Conservation (phyloP, 306 rosid species). For the Alnus glutinosa region DNA sequence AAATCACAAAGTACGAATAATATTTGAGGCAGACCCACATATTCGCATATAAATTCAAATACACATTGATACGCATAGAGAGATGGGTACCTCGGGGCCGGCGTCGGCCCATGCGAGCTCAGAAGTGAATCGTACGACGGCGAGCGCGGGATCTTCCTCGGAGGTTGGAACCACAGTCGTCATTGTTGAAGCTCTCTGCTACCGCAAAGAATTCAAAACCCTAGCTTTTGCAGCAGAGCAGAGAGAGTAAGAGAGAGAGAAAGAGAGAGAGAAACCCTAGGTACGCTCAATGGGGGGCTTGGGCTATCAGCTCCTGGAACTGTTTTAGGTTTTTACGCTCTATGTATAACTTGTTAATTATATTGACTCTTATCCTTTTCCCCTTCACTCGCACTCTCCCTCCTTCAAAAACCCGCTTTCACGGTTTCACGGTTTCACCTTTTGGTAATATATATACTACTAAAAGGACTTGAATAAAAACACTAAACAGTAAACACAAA, state of each 20-base stretch:
- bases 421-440: not conserved
- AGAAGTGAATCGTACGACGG: slow-evolving; percentile 75
- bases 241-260: slow-evolving; percentile 4
- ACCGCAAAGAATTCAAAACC: slow-evolving; percentile 35
- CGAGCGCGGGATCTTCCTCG: slow-evolving; percentile 82
- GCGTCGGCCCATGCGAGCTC: slow-evolving; percentile 98
- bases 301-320: not conserved
- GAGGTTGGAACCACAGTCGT: slow-evolving; percentile 87
- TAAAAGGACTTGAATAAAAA: too few species aligned
- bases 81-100: slow-evolving; percentile 66
- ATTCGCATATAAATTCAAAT: not conserved
- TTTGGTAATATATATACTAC: too few species aligned
- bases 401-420: too few species aligned
- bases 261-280: slow-evolving; percentile 42
- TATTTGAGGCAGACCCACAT: too few species aligned
- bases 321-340: slow-evolving; percentile 19
- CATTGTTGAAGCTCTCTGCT: slow-evolving; percentile 51
- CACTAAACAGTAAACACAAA: too few species aligned
- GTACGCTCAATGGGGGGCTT: not conserved
- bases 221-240: slow-evolving; percentile 32
- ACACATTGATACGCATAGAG: not conserved
- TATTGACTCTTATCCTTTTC: not conserved
- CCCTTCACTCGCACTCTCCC: too few species aligned
- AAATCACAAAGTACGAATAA: not conserved
- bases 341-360: not conserved